Conservation (phyloP, 306 rosid species). For the Vicia faba region DNA sequence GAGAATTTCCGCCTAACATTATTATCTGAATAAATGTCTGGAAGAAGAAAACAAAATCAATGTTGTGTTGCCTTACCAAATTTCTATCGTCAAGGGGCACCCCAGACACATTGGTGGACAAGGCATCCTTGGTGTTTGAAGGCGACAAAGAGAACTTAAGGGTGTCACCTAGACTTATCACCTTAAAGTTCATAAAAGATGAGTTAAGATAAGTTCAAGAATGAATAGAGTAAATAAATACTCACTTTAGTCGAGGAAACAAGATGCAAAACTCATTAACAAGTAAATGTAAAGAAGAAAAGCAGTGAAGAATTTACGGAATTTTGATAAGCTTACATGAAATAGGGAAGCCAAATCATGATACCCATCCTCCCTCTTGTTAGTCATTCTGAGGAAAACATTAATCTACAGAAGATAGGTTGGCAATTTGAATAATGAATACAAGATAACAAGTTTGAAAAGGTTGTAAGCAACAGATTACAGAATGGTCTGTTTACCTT, state of each 20-base stretch:
- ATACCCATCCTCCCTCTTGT: slow-evolving; percentile 92
- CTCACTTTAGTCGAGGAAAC: not conserved
- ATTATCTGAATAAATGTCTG: slow-evolving; percentile 13
- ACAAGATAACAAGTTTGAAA: slow-evolving; percentile 27
- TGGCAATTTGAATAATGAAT: slow-evolving; percentile 32
- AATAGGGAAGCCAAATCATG: slow-evolving; percentile 98
- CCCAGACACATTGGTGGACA: slow-evolving; percentile 90
- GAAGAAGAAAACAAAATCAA: slow-evolving; percentile 6
- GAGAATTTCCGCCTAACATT: slow-evolving; percentile 22
- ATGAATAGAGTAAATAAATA: not conserved
- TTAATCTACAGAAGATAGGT: slow-evolving; percentile 53
- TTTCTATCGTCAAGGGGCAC: slow-evolving; percentile 90
- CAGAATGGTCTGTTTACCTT: slow-evolving; percentile 53
- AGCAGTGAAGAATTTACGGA: slow-evolving; percentile 28
- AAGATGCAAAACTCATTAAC: not conserved
- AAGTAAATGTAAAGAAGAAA: slow-evolving; percentile 9
- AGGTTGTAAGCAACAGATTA: not conserved
- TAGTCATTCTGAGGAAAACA: slow-evolving; percentile 90
- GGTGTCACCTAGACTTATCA: slow-evolving; percentile 89
- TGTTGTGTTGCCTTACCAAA: slow-evolving; percentile 55
- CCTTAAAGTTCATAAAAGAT: slow-evolving; percentile 50
- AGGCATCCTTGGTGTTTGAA: slow-evolving; percentile 65
- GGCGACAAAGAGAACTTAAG: slow-evolving; percentile 92
- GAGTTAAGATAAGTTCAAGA: slow-evolving; percentile 20
- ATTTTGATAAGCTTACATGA: slow-evolving; percentile 63